phyloP scores from a whole-genome alignment of 2,329 filamentous ascomycete species.

The Penicillium sp. region DNA sequence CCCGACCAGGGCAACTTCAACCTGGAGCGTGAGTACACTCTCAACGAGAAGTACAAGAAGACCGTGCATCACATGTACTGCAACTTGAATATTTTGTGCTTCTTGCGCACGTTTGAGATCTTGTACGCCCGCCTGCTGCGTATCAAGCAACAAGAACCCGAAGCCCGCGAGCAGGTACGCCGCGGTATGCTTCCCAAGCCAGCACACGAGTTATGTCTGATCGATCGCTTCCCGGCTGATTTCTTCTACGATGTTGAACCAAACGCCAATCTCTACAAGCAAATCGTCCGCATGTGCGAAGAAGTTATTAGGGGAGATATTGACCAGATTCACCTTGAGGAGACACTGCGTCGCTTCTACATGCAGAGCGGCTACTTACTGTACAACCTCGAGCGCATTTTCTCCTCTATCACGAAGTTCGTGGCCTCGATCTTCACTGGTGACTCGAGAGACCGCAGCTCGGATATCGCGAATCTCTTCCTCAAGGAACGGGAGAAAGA shows the following conservation, averaged over 20 bases:
- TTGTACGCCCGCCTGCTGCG: conserved; percentile 80
- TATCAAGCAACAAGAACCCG: conserved; percentile 74
- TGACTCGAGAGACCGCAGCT: conserved; percentile 89
- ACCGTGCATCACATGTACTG: conserved; percentile 85
- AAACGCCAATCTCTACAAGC: conserved; percentile 75
- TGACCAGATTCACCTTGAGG: conserved; percentile 81
- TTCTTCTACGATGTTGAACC: conserved; percentile 69
- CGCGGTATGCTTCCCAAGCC: conserved; percentile 74
- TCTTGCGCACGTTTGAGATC: conserved; percentile 90
- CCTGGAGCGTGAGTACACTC: conserved; percentile 64
- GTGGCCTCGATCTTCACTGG: conserved; percentile 78
- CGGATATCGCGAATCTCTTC: conserved; percentile 85
- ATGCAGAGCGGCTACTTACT: conserved; percentile 87
- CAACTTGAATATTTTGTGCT: conserved; percentile 89
- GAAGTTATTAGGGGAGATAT: conserved; percentile 79
- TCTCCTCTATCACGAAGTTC: conserved; percentile 76
- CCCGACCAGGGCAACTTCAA: conserved; percentile 55
- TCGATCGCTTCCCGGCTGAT: conserved; percentile 70
- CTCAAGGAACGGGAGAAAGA: conserved; percentile 76
- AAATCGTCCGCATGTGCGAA: conserved; percentile 81
- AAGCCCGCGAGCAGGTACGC: conserved; percentile 70
- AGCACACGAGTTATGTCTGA: conserved; percentile 77
- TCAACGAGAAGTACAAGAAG: conserved; percentile 77
- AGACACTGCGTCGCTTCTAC: conserved; percentile 88
- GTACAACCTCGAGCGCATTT: conserved; percentile 87